Base-by-base conservation (phyloP, 106 monocot species). In the Chionographis japonica region DNA sequence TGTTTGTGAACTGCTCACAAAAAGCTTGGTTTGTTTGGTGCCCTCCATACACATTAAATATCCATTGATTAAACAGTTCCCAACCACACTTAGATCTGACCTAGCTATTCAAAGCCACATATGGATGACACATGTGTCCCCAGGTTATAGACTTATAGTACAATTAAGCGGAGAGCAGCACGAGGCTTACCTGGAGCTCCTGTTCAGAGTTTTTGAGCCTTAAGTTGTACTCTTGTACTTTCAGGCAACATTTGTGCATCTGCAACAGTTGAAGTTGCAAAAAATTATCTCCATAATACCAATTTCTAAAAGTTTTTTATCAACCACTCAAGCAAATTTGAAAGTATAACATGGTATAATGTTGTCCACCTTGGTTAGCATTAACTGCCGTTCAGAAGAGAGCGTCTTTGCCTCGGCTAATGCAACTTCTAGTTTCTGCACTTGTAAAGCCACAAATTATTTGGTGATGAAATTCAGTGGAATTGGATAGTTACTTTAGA, bases 401-500 rank as follows among this genome's bases (percentile, higher is more conserved):
- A 94, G 82, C 61, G 87, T 90, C 74, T 76, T 89, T 58, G 81
- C 69, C 73, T 68, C 66, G 52, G 66, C 67, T 62, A 89, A 68
- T 63, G 86, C 81, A 72, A 86, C 89, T 56, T 93, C 93, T 7
- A 84, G 46, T 78, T 89, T 89, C 93, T 93, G 81, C 41, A 68
- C 41, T 66, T 58, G 50, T 17, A 38, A 10, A 54, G 38, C 14
- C 2, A 20, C 16, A 69, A 52, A 18, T 20, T 40, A 38, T 7
- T 58, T 39, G 18, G 2, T 18, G 12, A 5, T n/a, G 14, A 37
- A 4, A 40, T 40, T 58, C 17, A 56, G 18, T 15, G 54, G 55
- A 37, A 4, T 7, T 40, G 38, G 6, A 27, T 27, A 27, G 27
- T 16, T 52, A 54, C 7, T n/a, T 38, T 41, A 55, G 11, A 68